Base-by-base conservation (phyloP, 225 moss, liverwort and hornwort genomes). In the Bryoerythrophyllum caledonicum region DNA sequence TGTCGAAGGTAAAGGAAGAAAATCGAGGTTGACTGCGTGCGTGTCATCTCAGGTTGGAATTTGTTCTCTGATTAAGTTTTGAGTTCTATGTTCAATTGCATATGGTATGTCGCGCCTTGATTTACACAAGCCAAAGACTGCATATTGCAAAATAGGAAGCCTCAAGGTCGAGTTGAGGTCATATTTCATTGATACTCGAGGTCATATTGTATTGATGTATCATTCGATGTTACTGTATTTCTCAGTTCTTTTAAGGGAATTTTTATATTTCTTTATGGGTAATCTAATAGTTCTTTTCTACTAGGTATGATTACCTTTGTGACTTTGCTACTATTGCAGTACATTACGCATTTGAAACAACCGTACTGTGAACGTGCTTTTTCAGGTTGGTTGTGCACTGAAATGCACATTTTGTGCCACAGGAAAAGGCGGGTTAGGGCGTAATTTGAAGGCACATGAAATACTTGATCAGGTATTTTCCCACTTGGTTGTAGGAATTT, bases 381-480 rank as follows among this genome's bases (percentile, higher is more conserved):
- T 79, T 35, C 79, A 95, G 94, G 94, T 92, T 65, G 94, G 92
- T 68, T 95, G 92, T 75, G 82, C 90, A 48, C 79, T 95, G 71
- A 85, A 84, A 67, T 95, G 95, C 75, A 38, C 95, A 21, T 95
- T 95, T 54, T 95, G 95, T 87, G 92, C 91, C 35, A 92, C 92
- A 55, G 95, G 92, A 49, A 88, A 95, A 78, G 95, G 92, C 61
- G 91, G 92, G 46, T 95, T 92, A 73, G 59, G 90, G 56, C 88
- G 95, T 27, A 92, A 88, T 78, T 83, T 95, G 27, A 86, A 80
- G 71, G 59, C 88, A 62, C 92, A 95, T 77, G 92, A 95, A 82
- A 95, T 95, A 58, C 52, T 95, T 58, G 91, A 92, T 83, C 92
- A 91, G 91, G 95, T 90, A 53, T 60, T 8, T 25, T 27, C 7